phyloP scores from a whole-genome alignment of 2,329 filamentous ascomycete species.

The Sordariomycetes sp. region DNA sequence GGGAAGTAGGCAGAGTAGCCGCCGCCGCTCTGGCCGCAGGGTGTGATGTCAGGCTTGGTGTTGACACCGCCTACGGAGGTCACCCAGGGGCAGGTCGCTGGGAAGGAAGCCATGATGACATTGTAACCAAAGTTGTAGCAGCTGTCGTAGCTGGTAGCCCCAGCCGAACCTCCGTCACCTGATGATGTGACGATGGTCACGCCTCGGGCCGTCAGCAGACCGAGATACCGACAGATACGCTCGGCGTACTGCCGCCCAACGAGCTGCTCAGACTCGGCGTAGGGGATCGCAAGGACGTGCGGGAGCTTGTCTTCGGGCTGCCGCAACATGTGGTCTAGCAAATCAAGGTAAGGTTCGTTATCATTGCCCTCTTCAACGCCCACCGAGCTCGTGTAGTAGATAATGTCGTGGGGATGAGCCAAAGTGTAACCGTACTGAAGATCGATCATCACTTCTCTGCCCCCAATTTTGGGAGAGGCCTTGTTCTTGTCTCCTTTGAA shows the following conservation, averaged over 20 bases:
- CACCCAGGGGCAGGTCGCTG: constrained; percentile 58
- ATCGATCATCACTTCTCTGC: constrained; percentile 37
- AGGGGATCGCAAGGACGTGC: constrained; percentile 48
- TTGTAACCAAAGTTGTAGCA: constrained; percentile 48
- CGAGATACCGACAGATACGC: constrained; percentile 43
- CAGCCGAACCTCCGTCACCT: constrained; percentile 40
- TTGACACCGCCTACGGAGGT: constrained; percentile 56
- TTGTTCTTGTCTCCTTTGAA: constrained; percentile 35
- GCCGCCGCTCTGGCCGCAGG: constrained; percentile 35
- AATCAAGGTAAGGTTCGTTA: constrained; percentile 50
- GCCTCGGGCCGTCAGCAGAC: constrained; percentile 42
- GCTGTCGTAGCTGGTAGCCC: constrained; percentile 39
- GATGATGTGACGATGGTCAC: constrained; percentile 39
- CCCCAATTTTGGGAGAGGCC: constrained; percentile 24
- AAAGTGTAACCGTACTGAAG: constrained; percentile 38
- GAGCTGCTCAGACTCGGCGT: constrained; percentile 48
- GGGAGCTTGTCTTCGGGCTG: constrained; percentile 35
- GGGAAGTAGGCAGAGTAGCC: constrained; percentile 44
- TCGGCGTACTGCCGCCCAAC: constrained; percentile 42
- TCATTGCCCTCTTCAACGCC: constrained; percentile 25
- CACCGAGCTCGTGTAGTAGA: constrained; percentile 35
- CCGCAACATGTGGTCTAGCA: constrained; percentile 39
- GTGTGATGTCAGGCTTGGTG: constrained; percentile 18
- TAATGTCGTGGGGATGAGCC: constrained; percentile 31
- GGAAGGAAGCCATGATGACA: constrained; percentile 53